Percentiles rank a stretch among this genome's conserved stretches.
Evolutionary conservation across 2,329 filamentous ascomycete species (phyloP).

Genomic region (Pestalotiopsis sp.): DNA sequence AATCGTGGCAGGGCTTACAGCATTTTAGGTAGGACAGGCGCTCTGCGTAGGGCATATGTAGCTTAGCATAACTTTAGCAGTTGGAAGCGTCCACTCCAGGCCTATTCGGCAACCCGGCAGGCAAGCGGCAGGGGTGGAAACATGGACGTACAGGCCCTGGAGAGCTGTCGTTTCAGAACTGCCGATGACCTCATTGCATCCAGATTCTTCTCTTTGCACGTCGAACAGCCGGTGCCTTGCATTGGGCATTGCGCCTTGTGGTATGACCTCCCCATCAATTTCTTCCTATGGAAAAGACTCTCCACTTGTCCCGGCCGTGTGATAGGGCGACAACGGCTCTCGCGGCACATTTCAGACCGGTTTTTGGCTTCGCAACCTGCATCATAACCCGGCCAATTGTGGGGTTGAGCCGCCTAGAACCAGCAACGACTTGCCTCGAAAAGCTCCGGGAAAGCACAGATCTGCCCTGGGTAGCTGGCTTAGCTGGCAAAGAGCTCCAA

Average conservation of each 20-base stretch:
- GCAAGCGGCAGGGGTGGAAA: background rate
- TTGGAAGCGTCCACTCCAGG: background rate
- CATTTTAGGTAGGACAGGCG: background rate
- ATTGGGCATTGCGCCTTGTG: background rate
- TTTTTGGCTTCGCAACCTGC: background rate
- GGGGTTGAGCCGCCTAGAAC: background rate
- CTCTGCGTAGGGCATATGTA: background rate
- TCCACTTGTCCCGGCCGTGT: background rate
- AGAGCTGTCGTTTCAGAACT: slow-evolving; percentile 1
- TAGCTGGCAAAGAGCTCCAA: background rate
- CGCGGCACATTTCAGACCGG: background rate
- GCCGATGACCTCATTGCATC: slow-evolving; percentile 8
- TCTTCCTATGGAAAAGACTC: background rate
- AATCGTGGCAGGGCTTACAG: background rate
- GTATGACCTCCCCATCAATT: background rate
- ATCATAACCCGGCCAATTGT: background rate
- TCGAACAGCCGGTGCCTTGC: background rate
- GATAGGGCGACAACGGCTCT: background rate
- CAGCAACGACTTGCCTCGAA: background rate
- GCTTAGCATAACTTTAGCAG: background rate
- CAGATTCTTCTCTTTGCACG: background rate
- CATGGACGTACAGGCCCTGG: background rate
- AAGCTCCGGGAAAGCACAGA: background rate
- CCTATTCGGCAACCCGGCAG: slow-evolving; percentile 7
- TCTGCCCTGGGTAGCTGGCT: background rate